Base-by-base conservation (phyloP, 2,329 filamentous ascomycete species). In the Drechslerella coelobrocha region DNA sequence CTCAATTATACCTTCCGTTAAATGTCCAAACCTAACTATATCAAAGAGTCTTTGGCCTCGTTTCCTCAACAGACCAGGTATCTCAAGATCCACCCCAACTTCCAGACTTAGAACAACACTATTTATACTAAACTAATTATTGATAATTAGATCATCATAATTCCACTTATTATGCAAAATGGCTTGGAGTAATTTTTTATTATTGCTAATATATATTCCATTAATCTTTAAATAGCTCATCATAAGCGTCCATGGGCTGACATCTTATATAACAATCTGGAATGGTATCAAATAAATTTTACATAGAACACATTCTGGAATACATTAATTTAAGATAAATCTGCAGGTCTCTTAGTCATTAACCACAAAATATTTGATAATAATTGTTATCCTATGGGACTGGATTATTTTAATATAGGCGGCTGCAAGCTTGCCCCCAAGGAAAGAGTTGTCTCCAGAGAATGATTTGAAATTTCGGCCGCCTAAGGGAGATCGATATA, bases 291-390 rank as follows among this genome's bases (percentile, higher is more conserved):
- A 77, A 73, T 86, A 86, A 45, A 86, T 83, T 79, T 86, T 85
- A 31, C 85, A 81, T 63, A 86, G 78, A 10, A 84, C 84, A 23
- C 84, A 80, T 73, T 84, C 81, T 0, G 83, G 84, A 29, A 86
- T 77, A 48, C 84, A 82, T 63, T 81, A 81, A 72, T 86, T 81
- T 0, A 86, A 83, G 6, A 81, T 82, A 78, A 84, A 84, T 17
- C 84, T 81, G 77, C 81, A 82, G 74, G 85, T 83, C 76, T 86
- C 84, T 74, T 86, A 84, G 74, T 86, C 85, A 72, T 86, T 86
- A 77, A 83, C 85, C 19, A 86, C 82, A 76, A 86, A 86, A 76
- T 86, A 85, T 79, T 86, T 87, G 68, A 85, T 79, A 1, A 83
- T 83, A 2, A 84, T 84, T 74, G 83, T 81, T 37, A 86, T 81